phyloP scores from a whole-genome alignment of 1,284 basidiomycete species.

The Cryptococcus hybrid region DNA sequence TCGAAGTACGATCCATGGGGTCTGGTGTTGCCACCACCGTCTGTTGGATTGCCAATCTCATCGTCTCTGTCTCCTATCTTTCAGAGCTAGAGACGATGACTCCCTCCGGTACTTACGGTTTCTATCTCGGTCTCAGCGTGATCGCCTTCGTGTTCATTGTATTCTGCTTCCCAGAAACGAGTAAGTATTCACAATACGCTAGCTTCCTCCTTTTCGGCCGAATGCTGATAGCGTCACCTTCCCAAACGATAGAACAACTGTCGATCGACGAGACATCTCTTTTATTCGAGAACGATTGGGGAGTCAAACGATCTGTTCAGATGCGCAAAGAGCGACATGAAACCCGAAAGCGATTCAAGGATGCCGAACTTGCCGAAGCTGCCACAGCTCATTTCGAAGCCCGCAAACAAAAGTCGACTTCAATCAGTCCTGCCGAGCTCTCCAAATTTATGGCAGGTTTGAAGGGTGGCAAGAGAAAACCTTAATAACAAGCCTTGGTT shows the following conservation, averaged over 20 bases:
- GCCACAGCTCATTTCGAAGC: background rate
- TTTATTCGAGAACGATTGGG: constrained; percentile 21
- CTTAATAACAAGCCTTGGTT: too few relatives aligned
- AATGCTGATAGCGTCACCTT: background rate
- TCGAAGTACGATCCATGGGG: constrained; percentile 39
- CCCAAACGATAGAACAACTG: background rate
- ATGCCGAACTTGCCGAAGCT: background rate
- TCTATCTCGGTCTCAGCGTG: constrained; percentile 19
- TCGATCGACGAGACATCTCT: too few relatives aligned
- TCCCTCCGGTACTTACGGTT: constrained; percentile 10
- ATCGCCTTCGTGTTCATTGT: constrained; percentile 16
- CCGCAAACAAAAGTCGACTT: background rate
- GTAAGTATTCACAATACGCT: constrained; percentile 2
- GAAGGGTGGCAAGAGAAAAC: too few relatives aligned
- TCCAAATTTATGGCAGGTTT: too few relatives aligned
- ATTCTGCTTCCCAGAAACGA: constrained; percentile 28
- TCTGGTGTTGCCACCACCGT: constrained; percentile 14
- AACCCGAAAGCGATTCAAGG: background rate
- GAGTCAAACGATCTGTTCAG: constrained; percentile 15
- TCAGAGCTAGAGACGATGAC: constrained; percentile 4
- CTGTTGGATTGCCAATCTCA: constrained; percentile 23
- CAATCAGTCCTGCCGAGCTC: too few relatives aligned
- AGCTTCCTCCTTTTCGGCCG: too few relatives aligned
- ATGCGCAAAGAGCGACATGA: constrained; percentile 2
- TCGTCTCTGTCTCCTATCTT: constrained; percentile 21